Evolutionary conservation across 2,329 filamentous ascomycete species (phyloP).

Genomic region (Echinosphaeria canescens): DNA sequence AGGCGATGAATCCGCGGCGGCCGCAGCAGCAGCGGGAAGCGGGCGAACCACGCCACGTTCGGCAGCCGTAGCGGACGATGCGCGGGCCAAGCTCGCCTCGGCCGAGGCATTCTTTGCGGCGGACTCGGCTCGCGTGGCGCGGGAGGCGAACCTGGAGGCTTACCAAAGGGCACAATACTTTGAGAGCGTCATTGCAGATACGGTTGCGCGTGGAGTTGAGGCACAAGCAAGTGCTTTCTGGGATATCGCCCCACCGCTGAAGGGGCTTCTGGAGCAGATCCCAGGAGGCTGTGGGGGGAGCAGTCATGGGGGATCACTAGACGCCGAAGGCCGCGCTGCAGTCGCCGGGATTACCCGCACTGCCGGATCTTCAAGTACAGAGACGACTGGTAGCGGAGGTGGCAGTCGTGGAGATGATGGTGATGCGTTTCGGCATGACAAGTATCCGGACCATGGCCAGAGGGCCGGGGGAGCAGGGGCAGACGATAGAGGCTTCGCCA

Average conservation of each 20-base stretch:
- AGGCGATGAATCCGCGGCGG: neutral
- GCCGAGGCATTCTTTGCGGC: constrained; percentile 66
- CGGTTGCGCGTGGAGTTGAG: constrained; percentile 74
- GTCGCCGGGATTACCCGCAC: too few relatives aligned
- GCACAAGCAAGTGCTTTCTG: constrained; percentile 87
- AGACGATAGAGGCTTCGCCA: too few relatives aligned
- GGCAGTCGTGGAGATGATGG: too few relatives aligned
- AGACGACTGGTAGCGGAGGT: too few relatives aligned
- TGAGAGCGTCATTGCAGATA: constrained; percentile 57
- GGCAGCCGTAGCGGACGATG: constrained; percentile 51
- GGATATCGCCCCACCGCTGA: constrained; percentile 81
- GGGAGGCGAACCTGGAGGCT: constrained; percentile 48
- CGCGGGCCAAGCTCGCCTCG: constrained; percentile 58
- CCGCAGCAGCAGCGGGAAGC: neutral
- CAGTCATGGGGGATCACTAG: too few relatives aligned
- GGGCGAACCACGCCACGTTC: fast-evolving
- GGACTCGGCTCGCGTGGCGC: constrained; percentile 52
- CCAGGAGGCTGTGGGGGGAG: too few relatives aligned
- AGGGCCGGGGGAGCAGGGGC: too few relatives aligned
- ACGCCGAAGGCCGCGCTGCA: too few relatives aligned
- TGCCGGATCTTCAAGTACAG: too few relatives aligned
- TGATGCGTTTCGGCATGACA: too few relatives aligned
- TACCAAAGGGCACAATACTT: constrained; percentile 58
- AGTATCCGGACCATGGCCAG: too few relatives aligned
- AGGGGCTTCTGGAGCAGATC: constrained; percentile 60